Evolutionary conservation across 805 yeast species (phyloP), one percentile per base, ranked within the genome.

Genomic region (Wickerhamomyces canadensis): DNA sequence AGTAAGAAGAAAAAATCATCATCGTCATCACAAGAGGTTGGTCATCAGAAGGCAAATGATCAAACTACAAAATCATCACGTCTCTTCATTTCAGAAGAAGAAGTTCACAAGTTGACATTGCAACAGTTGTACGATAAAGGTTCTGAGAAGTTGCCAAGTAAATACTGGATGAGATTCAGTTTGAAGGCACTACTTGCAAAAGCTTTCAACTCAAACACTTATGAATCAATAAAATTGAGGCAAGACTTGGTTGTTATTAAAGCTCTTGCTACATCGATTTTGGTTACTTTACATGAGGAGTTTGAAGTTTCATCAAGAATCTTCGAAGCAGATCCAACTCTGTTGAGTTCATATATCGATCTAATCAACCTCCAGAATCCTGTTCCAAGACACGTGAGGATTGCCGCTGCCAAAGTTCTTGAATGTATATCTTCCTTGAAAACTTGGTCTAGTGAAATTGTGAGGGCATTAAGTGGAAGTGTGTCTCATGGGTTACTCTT

Each of bases 401-500:
- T 72, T 30, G 72, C 79, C 29, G 84, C 91, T 2, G 57, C 80
- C 34, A 74, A 77, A 42, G 74, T 89, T 0, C 65, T 89, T 36
- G 84, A 83, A 43, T 74, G 80, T 43, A 75, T 86, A 6, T 72
- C 95, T 1, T 64, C 72, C 16, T 78, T 77, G 50, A 76, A 77
- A 33, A 70, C 71, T 4, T 82, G 88, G 75, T 80, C 89, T 14
- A 68, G 80, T 34, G 96, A 88, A 47, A 68, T 89, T 17, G 68
- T 88, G 36, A 70, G 87, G 40, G 78, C 84, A 11, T 58, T 88
- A 45, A 86, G 93, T 16, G 96, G 93, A 9, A 86, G 86, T 55
- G 87, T 89, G 27, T 78, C 80, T 42, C 96, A 89, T 58, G 97
- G 97, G 1, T 61, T 78, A 11, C 53, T 89, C 27, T 84, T 83